A percentile compares a stretch with the other conserved stretches of the same genome.
phyloP scores from a whole-genome alignment of 306 rosid genomes.

The Leucaena leucocephala region DNA sequence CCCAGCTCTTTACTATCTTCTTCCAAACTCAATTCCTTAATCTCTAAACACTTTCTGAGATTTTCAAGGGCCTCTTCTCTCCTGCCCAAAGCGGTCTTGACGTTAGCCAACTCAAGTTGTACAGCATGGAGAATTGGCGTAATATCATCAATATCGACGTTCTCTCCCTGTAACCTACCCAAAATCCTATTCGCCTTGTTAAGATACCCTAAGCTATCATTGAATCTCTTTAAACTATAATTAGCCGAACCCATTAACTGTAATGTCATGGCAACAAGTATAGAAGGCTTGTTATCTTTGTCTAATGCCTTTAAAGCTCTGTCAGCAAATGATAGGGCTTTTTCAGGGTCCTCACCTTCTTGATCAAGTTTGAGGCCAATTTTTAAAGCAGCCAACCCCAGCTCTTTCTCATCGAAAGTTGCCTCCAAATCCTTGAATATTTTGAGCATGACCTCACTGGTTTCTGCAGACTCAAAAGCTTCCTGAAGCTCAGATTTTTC shows the following conservation, averaged over 20 bases:
- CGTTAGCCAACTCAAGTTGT: slow-evolving; percentile 80
- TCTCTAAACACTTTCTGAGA: slow-evolving; percentile 80
- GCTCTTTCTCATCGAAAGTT: slow-evolving; percentile 64
- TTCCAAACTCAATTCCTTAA: slow-evolving; percentile 78
- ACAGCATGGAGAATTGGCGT: slow-evolving; percentile 88
- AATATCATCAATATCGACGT: slow-evolving; percentile 53
- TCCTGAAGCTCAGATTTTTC: slow-evolving; percentile 75
- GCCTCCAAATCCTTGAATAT: slow-evolving; percentile 73
- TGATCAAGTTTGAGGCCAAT: slow-evolving; percentile 85
- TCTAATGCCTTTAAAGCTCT: slow-evolving; percentile 76
- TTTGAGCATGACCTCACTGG: slow-evolving; percentile 63
- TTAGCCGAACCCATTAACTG: slow-evolving; percentile 80
- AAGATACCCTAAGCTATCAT: slow-evolving; percentile 83
- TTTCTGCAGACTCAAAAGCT: slow-evolving; percentile 75
- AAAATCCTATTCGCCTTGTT: slow-evolving; percentile 74
- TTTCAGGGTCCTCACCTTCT: slow-evolving; percentile 86
- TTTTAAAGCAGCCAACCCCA: slow-evolving; percentile 80
- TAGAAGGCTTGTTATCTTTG: slow-evolving; percentile 54
- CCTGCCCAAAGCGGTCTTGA: slow-evolving; percentile 86
- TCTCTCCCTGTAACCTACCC: slow-evolving; percentile 68
- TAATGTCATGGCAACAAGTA: slow-evolving; percentile 82
- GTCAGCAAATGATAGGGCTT: slow-evolving; percentile 61
- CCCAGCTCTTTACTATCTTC: slow-evolving; percentile 73
- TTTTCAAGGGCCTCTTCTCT: slow-evolving; percentile 89
- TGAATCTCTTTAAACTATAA: slow-evolving; percentile 70